Percentiles rank a stretch among this genome's conserved stretches.
Evolutionary conservation across 768 basidiomycete genomes (phyloP).

Genomic region (Boletus rex-veris): DNA sequence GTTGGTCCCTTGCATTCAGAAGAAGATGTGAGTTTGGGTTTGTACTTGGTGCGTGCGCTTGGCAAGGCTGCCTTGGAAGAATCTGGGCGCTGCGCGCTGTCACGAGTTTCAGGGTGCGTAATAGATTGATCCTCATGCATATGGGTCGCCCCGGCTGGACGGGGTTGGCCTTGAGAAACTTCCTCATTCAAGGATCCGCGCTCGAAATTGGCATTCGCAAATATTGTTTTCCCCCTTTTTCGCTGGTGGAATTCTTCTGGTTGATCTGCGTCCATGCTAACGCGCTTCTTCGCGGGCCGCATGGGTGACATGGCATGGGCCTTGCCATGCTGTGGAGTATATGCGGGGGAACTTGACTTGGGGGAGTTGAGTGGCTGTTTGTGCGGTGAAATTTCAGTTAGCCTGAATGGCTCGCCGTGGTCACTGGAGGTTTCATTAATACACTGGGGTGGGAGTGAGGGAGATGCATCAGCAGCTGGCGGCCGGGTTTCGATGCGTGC

Average conservation of each 20-base stretch:
- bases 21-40: conserved; percentile 14
- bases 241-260: conserved; percentile 18
- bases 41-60: conserved; percentile 30
- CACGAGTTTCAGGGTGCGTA: conserved; percentile 4
- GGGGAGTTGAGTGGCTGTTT: conserved; percentile 17
- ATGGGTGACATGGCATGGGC: conserved; percentile 36
- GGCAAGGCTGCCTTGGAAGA: conserved; percentile 16
- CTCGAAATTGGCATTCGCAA: conserved; percentile 5
- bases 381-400: conserved; percentile 52
- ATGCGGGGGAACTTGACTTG: conserved; percentile 4
- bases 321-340: conserved; percentile 17
- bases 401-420: conserved; percentile 32
- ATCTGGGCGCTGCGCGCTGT: background rate
- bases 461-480: background rate
- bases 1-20: conserved; percentile 17
- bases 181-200: conserved; percentile 18
- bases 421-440: background rate
- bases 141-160: background rate
- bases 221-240: conserved; percentile 33
- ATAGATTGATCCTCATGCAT: conserved; percentile 7
- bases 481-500: conserved; percentile 2
- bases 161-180: conserved; percentile 7
- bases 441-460: background rate
- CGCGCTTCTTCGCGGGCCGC: conserved; percentile 48
- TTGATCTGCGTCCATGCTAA: conserved; percentile 29